These are phyloP conservation scores for Arabidopsis thaliana DNA, from an alignment of 345 rosid species.

Conservation along the genomic window DNA sequence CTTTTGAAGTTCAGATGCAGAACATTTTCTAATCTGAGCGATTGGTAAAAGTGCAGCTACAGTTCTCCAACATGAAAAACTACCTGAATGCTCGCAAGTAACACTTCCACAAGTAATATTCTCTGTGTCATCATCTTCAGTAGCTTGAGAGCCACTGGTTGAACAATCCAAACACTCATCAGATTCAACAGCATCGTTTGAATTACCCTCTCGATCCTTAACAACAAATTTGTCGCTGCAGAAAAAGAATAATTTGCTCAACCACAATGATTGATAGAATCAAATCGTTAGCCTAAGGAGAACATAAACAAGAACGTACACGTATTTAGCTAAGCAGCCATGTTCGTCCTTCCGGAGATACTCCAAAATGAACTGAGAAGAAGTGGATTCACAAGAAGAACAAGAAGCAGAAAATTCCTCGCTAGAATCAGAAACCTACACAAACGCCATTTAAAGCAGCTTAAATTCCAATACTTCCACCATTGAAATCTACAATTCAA, in stretches of 20 bases:
- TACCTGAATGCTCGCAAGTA: conserved; percentile 48
- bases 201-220: conserved; percentile 39
- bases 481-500: background rate
- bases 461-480: conserved; percentile 9
- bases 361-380: conserved; percentile 62
- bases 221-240: conserved; percentile 54
- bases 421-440: conserved; percentile 54
- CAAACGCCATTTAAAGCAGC: conserved; percentile 25
- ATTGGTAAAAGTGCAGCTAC: conserved; percentile 65
- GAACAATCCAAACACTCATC: conserved; percentile 31
- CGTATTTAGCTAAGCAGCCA: conserved; percentile 61
- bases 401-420: conserved; percentile 55
- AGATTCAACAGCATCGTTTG: conserved; percentile 35
- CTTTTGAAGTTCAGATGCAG: conserved; percentile 54
- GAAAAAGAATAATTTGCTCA: background rate
- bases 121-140: conserved; percentile 26
- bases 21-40: conserved; percentile 57
- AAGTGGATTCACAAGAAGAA: conserved; percentile 30
- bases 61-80: conserved; percentile 57
- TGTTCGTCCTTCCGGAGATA: conserved; percentile 50
- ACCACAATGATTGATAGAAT: conserved; percentile 7
- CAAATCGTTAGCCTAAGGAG: background rate
- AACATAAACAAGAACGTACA: conserved; percentile 50
- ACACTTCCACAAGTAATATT: conserved; percentile 42
- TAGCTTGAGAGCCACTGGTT: conserved; percentile 36